A percentile compares a stretch with the other conserved stretches of the same genome.
Evolutionary conservation across 2,329 filamentous ascomycete species (phyloP).

Genomic region (Ophiobolus disseminans): DNA sequence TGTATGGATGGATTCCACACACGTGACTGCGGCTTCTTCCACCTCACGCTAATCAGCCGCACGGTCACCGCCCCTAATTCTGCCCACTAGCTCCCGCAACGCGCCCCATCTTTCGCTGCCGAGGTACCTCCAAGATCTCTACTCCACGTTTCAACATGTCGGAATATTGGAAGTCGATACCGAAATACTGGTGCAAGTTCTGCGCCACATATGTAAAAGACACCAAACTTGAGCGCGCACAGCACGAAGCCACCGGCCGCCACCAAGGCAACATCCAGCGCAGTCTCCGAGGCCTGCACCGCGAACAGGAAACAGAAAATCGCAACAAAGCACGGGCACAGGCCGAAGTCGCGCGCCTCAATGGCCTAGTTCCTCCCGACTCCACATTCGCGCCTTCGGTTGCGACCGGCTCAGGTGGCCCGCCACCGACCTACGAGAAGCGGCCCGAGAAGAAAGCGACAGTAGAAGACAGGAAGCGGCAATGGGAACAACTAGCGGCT

Average conservation of each 20-base stretch:
- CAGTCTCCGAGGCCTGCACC: conserved; percentile 87
- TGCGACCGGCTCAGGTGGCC: conserved; percentile 36
- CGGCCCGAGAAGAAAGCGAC: conserved; percentile 56
- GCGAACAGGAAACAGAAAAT: conserved; percentile 79
- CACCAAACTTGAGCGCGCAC: conserved; percentile 84
- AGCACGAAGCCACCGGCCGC: conserved; percentile 85
- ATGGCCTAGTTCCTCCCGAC: conserved; percentile 70
- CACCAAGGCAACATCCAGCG: conserved; percentile 89
- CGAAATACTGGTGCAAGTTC: conserved; percentile 98
- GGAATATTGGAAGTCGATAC: conserved; percentile 98
- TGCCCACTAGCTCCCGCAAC: background rate
- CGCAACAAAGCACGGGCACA: conserved; percentile 83
- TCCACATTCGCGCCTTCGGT: conserved; percentile 39
- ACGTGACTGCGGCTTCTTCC: too few relatives aligned
- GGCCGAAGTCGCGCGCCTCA: conserved; percentile 84
- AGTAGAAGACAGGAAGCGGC: conserved; percentile 75
- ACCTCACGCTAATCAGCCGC: background rate
- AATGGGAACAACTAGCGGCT: conserved; percentile 85
- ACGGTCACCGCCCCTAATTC: background rate
- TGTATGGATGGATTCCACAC: too few relatives aligned
- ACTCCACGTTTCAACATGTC: conserved; percentile 67
- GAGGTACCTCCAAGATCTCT: background rate
- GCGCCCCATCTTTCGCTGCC: background rate
- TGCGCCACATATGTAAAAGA: conserved; percentile 90
- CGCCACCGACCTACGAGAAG: conserved; percentile 39